A percentile compares a stretch with the other conserved stretches of the same genome.
phyloP scores from a whole-genome alignment of 805 yeast genomes.

The Candida boleticola region DNA sequence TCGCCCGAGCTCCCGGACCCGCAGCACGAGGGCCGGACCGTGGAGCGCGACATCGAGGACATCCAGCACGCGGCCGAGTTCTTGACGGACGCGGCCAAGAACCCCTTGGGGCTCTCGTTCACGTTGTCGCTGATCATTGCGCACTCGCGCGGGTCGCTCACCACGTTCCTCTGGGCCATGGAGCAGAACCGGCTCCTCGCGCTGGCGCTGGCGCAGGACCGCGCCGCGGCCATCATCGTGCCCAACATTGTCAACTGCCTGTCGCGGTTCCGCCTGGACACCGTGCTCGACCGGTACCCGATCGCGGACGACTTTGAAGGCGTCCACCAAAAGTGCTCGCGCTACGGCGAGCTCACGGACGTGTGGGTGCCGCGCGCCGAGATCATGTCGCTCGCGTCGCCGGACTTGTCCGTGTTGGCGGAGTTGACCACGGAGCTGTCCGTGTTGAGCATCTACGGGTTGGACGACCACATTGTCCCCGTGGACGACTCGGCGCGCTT shows the following conservation, averaged over 20 bases:
- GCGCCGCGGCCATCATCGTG: constrained; percentile 40
- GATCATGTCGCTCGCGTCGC: constrained; percentile 45
- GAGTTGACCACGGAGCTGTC: constrained; percentile 45
- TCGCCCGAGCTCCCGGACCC: constrained; percentile 51
- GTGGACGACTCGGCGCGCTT: constrained; percentile 56
- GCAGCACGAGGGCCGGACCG: constrained; percentile 48
- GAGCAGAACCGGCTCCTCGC: constrained; percentile 37
- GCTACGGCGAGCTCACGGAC: constrained; percentile 49
- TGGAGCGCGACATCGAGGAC: constrained; percentile 69
- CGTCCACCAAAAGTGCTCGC: constrained; percentile 24
- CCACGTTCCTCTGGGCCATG: constrained; percentile 72
- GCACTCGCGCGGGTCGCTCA: constrained; percentile 79
- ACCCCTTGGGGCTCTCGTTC: constrained; percentile 42
- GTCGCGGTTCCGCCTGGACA: constrained; percentile 60
- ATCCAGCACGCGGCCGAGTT: constrained; percentile 42
- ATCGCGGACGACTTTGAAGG: constrained; percentile 17
- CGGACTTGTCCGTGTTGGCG: constrained; percentile 43
- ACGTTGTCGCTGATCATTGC: constrained; percentile 59
- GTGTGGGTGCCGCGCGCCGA: constrained; percentile 50
- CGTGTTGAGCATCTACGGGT: constrained; percentile 70
- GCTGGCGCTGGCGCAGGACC: constrained; percentile 13
- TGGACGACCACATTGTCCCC: constrained; percentile 65
- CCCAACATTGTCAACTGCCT: constrained; percentile 72
- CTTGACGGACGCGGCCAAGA: constrained; percentile 22
- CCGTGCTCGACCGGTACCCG: constrained; percentile 42